Conservation (phyloP, 202 grass and related monocot genomes). For the Musa balbisiana region DNA sequence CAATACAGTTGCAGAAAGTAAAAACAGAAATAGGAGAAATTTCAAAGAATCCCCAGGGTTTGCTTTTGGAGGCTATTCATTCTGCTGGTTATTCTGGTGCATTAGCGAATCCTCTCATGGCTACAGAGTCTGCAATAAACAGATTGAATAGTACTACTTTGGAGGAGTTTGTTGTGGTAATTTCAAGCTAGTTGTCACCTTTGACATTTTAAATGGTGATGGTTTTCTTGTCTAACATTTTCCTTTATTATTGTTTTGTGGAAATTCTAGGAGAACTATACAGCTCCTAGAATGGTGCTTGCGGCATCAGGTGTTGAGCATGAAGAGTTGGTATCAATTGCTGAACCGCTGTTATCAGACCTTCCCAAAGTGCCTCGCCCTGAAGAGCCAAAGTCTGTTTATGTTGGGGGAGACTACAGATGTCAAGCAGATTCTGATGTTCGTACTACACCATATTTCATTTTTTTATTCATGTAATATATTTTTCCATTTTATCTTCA, state of each 20-base stretch:
- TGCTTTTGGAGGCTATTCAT: conserved; percentile 92
- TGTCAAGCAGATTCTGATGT: conserved; percentile 55
- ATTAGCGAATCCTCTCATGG: conserved; percentile 75
- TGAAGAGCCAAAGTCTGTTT: conserved; percentile 60
- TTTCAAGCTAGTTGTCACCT: conserved; percentile 20
- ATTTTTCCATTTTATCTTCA: background rate
- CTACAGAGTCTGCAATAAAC: conserved; percentile 45
- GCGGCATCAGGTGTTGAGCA: conserved; percentile 80
- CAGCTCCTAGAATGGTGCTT: conserved; percentile 67
- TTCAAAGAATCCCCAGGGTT: conserved; percentile 53
- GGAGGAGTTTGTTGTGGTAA: conserved; percentile 62
- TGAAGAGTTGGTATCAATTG: conserved; percentile 59
- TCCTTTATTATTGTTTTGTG: conserved; percentile 24
- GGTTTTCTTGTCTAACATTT: conserved; percentile 1
- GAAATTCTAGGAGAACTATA: conserved; percentile 63
- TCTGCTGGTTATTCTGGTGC: conserved; percentile 86
- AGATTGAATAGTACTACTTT: conserved; percentile 58
- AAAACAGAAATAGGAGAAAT: conserved; percentile 49
- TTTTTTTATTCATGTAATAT: conserved; percentile 20
- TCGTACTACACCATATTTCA: conserved; percentile 17
- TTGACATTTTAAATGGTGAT: background rate
- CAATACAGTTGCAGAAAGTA: conserved; percentile 49
- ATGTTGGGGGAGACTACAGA: conserved; percentile 72
- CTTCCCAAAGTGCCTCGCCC: conserved; percentile 37
- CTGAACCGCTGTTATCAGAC: conserved; percentile 67